A percentile compares a stretch with the other conserved stretches of the same genome.
Evolutionary conservation across 2,329 filamentous ascomycete species (phyloP).

Genomic region (Diaporthe sp.): DNA sequence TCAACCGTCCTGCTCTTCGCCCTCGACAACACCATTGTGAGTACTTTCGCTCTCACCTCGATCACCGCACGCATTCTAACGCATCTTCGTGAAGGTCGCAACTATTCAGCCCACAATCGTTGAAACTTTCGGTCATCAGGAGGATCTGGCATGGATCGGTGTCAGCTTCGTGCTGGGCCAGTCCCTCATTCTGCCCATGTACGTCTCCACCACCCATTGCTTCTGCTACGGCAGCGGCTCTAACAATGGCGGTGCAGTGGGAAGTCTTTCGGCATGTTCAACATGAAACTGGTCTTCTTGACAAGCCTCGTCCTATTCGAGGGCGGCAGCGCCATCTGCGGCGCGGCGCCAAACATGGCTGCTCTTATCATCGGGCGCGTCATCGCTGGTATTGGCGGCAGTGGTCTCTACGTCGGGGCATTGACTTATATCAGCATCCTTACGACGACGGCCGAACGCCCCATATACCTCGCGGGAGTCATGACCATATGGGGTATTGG

Average conservation of each 20-base stretch:
- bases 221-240: no score
- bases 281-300: constrained; percentile 22
- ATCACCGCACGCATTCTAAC: not conserved
- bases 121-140: not conserved
- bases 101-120: constrained; percentile 28
- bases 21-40: constrained; percentile 36
- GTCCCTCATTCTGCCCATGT: constrained; percentile 9
- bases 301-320: constrained; percentile 30
- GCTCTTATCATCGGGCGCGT: constrained; percentile 53
- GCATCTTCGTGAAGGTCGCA: not conserved
- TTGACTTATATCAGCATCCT: constrained; percentile 47
- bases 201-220: not conserved
- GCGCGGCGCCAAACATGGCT: constrained; percentile 50
- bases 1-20: constrained; percentile 25
- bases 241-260: not conserved
- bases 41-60: not conserved
- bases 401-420: constrained; percentile 54
- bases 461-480: constrained; percentile 46
- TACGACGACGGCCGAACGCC: constrained; percentile 46
- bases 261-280: constrained; percentile 24
- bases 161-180: constrained; percentile 30
- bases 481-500: constrained; percentile 55
- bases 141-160: constrained; percentile 33
- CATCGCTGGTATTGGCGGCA: constrained; percentile 56
- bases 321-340: constrained; percentile 53